Percentiles rank a stretch among this genome's conserved stretches.
phyloP scores from a whole-genome alignment of 2,329 filamentous ascomycete genomes.

The Simplicillium sp. region DNA sequence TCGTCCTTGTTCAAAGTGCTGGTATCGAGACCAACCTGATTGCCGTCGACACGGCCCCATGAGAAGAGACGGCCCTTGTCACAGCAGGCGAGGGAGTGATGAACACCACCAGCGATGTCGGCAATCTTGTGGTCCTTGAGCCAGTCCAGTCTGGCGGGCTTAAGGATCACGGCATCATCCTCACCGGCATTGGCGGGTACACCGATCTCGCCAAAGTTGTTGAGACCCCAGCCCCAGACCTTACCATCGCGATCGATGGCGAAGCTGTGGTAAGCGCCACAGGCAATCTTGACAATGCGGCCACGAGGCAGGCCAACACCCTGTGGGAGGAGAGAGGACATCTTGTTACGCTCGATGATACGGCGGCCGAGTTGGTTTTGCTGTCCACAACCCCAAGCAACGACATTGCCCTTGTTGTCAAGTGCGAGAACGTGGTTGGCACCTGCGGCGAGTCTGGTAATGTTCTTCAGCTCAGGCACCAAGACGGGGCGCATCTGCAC shows the following conservation, averaged over 20 bases:
- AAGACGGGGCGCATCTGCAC: constrained; percentile 41
- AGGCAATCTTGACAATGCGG: constrained; percentile 42
- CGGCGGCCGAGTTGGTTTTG: constrained; percentile 55
- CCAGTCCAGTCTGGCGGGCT: constrained; percentile 56
- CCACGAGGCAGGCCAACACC: constrained; percentile 48
- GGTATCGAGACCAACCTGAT: constrained; percentile 47
- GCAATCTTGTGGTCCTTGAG: constrained; percentile 56
- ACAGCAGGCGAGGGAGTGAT: constrained; percentile 63
- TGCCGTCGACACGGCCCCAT: constrained; percentile 49
- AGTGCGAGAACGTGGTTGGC: constrained; percentile 65
- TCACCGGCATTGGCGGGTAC: constrained; percentile 45
- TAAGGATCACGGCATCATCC: constrained; percentile 58
- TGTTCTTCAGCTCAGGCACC: constrained; percentile 55
- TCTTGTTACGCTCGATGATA: constrained; percentile 52
- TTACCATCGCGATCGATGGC: constrained; percentile 61
- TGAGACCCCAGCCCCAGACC: constrained; percentile 77
- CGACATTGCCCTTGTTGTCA: constrained; percentile 54
- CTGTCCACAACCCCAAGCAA: constrained; percentile 64
- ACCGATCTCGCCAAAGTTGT: constrained; percentile 76
- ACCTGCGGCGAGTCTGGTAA: constrained; percentile 54
- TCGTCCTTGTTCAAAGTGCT: constrained; percentile 37
- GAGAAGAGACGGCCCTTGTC: constrained; percentile 46
- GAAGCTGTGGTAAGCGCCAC: constrained; percentile 76
- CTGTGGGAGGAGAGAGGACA: constrained; percentile 52
- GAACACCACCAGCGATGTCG: constrained; percentile 59